Conservation (phyloP, 192 early-diverging fungal species). For the Entomortierella chlamydospora region DNA sequence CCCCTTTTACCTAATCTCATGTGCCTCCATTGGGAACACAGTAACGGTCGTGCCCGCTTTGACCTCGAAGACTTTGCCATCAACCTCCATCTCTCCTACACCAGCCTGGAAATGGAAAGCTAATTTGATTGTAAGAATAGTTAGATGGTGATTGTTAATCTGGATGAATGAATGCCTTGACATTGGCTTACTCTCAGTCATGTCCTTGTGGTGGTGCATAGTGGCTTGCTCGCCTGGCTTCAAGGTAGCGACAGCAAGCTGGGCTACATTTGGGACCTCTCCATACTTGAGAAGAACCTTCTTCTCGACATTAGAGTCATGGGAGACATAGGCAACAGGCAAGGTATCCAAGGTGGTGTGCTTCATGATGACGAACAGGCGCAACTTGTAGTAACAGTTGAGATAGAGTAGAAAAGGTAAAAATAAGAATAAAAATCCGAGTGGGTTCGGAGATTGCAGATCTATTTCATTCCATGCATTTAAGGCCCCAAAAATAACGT, state of each 20-base stretch:
- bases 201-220: conserved; percentile 48
- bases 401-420: not conserved
- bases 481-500: too few relatives aligned
- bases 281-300: conserved; percentile 49
- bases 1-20: conserved; percentile 46
- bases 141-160: not conserved
- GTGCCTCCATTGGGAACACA: conserved; percentile 42
- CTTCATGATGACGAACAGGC: conserved; percentile 25
- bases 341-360: conserved; percentile 24
- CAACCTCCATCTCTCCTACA: conserved; percentile 53
- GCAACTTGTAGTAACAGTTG: too few relatives aligned
- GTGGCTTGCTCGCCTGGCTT: conserved; percentile 52
- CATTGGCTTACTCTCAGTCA: conserved; percentile 53
- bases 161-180: too few relatives aligned
- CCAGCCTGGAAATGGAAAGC: conserved; percentile 53
- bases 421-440: conserved; percentile 9
- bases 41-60: conserved; percentile 52
- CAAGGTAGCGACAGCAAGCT: conserved; percentile 50
- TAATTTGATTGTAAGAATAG: not conserved
- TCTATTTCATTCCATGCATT: too few relatives aligned
- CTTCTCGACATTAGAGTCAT: conserved; percentile 51
- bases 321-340: conserved; percentile 52
- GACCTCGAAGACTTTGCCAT: conserved; percentile 45
- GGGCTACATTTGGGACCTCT: conserved; percentile 51
- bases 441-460: too few relatives aligned